Evolutionary conservation across 1,284 basidiomycete species (phyloP).

Genomic region (Boletellus deceptivus): DNA sequence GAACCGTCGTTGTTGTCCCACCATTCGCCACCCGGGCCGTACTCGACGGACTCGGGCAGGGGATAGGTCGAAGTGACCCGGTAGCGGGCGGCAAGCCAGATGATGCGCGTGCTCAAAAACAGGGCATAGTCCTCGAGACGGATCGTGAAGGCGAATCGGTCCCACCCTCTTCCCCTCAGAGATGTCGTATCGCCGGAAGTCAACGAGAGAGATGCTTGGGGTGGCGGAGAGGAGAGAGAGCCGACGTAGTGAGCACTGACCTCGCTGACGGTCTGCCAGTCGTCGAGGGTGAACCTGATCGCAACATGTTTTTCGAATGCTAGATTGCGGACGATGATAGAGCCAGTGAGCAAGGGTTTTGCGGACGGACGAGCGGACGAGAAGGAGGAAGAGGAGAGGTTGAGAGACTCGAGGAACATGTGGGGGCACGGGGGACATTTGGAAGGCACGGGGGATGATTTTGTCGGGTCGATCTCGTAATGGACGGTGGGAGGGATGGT

Average conservation of each 20-base stretch:
- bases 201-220: conserved; percentile 30
- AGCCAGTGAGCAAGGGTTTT: conserved; percentile 51
- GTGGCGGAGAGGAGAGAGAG: conserved; percentile 46
- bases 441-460: conserved; percentile 46
- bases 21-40: conserved; percentile 50
- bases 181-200: conserved; percentile 33
- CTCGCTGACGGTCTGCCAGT: conserved; percentile 92
- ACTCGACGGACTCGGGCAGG: conserved; percentile 45
- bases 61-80: conserved; percentile 33
- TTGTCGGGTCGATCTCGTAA: conserved; percentile 43
- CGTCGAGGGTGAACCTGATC: conserved; percentile 89
- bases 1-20: conserved; percentile 89
- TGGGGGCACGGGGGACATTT: conserved; percentile 26
- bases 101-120: conserved; percentile 60
- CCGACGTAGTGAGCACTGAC: conserved; percentile 68
- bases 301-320: conserved; percentile 86
- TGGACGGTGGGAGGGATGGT: conserved; percentile 58
- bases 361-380: conserved; percentile 23
- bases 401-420: conserved; percentile 47
- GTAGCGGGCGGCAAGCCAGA: conserved; percentile 72
- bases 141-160: conserved; percentile 61
- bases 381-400: conserved; percentile 46
- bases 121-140: conserved; percentile 73
- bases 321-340: conserved; percentile 79
- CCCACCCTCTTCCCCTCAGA: conserved; percentile 40